Conservation (phyloP, 2,329 filamentous ascomycete species). For the Zasmidium cellare region DNA sequence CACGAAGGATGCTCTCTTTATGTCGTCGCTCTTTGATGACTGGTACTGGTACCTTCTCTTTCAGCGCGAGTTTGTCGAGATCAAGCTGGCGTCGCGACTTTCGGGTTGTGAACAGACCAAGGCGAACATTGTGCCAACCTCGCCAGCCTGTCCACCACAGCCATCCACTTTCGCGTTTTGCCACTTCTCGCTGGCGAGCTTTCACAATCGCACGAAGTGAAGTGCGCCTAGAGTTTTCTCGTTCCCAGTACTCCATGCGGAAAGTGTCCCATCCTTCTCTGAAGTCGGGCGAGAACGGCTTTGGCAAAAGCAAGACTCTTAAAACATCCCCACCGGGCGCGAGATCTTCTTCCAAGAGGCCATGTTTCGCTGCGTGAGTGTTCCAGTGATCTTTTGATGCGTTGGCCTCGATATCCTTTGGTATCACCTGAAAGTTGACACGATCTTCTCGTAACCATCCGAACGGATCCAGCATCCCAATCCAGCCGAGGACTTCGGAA, state of each 20-base stretch:
- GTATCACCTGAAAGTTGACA: slow-evolving; percentile 38
- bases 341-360: slow-evolving; percentile 76
- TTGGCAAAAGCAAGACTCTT: slow-evolving; percentile 84
- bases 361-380: slow-evolving; percentile 36
- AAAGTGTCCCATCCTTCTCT: slow-evolving; percentile 97
- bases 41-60: slow-evolving; percentile 23
- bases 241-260: slow-evolving; percentile 92
- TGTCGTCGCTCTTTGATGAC: slow-evolving; percentile 20
- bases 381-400: slow-evolving; percentile 63
- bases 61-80: slow-evolving; percentile 30
- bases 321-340: slow-evolving; percentile 88
- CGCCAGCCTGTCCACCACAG: slow-evolving; percentile 85
- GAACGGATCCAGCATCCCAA: slow-evolving; percentile 33
- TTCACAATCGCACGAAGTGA: slow-evolving; percentile 70
- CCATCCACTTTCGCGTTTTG: slow-evolving; percentile 71
- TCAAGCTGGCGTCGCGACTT: slow-evolving; percentile 32
- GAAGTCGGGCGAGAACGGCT: slow-evolving; percentile 92
- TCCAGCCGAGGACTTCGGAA: slow-evolving; percentile 67
- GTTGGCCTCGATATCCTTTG: slow-evolving; percentile 42
- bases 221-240: slow-evolving; percentile 85
- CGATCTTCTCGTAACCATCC: slow-evolving; percentile 35
- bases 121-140: slow-evolving; percentile 44
- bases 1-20: slow-evolving; percentile 24
- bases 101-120: slow-evolving; percentile 22
- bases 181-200: slow-evolving; percentile 66